phyloP scores from a whole-genome alignment of 169 alveolate genomes.

The Plasmodium fragile region DNA sequence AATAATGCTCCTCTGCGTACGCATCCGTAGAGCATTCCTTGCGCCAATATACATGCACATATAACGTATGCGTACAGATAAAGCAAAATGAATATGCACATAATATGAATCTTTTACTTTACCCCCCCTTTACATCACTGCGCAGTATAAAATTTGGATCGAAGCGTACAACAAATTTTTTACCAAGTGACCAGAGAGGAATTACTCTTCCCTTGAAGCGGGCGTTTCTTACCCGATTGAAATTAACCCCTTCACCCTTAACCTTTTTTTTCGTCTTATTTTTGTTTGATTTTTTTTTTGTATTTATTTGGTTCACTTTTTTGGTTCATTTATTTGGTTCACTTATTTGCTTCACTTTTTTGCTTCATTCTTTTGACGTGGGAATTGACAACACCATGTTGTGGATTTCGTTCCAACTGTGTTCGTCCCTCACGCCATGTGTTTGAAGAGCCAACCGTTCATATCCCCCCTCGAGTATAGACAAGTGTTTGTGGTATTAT shows the following conservation, averaged over 20 bases:
- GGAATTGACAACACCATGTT: background rate
- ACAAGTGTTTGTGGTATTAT: background rate
- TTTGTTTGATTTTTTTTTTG: constrained; percentile 3
- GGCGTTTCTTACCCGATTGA: background rate
- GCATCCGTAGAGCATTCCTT: background rate
- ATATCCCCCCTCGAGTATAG: background rate
- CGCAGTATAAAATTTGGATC: constrained; percentile 56
- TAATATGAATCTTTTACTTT: background rate
- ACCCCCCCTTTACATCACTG: constrained; percentile 2
- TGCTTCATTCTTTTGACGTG: background rate
- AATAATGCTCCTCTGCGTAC: background rate
- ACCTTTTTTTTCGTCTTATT: background rate
- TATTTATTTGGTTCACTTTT: background rate
- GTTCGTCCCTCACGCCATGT: background rate
- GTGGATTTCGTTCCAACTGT: background rate
- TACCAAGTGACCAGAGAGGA: constrained; percentile 5
- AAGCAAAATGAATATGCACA: constrained; percentile 4
- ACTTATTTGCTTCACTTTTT: background rate
- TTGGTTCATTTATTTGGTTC: background rate
- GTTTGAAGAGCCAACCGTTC: background rate
- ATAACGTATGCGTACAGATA: background rate
- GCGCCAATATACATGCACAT: background rate
- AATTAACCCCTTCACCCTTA: background rate
- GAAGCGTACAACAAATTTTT: constrained; percentile 33
- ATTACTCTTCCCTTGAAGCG: background rate